Percentiles rank a stretch among this genome's conserved stretches.
These are phyloP conservation scores for Ceratocystis huliohia DNA, from an alignment of 2,329 filamentous ascomycete genomes.

Conservation along the genomic window DNA sequence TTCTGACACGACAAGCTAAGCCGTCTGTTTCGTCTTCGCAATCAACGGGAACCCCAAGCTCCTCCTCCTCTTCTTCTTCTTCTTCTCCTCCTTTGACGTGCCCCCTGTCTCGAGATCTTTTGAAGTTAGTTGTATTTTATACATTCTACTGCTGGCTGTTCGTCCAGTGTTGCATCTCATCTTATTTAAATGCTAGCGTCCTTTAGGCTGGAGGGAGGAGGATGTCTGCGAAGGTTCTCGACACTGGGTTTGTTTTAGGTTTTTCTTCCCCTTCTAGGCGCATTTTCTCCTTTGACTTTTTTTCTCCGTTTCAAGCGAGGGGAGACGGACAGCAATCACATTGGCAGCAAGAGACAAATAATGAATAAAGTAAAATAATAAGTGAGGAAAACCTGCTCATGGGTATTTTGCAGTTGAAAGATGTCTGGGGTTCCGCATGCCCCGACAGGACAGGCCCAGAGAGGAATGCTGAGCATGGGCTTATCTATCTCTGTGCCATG, in stretches of 20 bases:
- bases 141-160: background rate
- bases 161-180: conserved; percentile 6
- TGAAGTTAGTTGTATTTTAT: background rate
- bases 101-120: background rate
- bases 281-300: background rate
- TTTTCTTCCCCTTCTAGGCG: background rate
- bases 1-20: background rate
- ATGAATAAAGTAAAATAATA: too few species aligned
- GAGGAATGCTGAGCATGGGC: background rate
- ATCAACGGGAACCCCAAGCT: background rate
- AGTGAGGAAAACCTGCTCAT: background rate
- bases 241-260: background rate
- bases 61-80: background rate
- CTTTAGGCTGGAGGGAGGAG: background rate
- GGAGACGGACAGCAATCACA: background rate
- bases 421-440: background rate
- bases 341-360: background rate
- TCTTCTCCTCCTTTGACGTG: background rate
- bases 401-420: background rate
- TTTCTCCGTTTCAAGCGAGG: too few species aligned
- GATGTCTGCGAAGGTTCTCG: background rate
- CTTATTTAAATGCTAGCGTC: background rate
- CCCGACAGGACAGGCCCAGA: background rate
- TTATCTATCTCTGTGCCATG: background rate
- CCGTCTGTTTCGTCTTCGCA: background rate